A percentile compares a stretch with the other conserved stretches of the same genome.
phyloP scores from a whole-genome alignment of 139 green algal genomes.

The Volvox reticuliferus region DNA sequence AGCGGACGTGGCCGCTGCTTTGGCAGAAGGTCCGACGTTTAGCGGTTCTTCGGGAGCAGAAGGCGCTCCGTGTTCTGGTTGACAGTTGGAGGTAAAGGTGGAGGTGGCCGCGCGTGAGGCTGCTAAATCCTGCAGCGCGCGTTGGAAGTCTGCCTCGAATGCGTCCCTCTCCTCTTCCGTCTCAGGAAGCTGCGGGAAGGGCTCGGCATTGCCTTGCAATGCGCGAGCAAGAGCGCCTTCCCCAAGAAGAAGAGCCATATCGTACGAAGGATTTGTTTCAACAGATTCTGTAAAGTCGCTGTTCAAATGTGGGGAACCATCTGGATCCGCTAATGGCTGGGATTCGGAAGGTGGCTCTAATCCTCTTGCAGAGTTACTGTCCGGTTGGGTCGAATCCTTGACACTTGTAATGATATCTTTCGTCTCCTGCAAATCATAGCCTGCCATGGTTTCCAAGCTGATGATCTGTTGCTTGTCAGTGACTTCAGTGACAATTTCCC shows the following conservation, averaged over 20 bases:
- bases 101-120: not conserved
- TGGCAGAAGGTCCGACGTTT: too few species aligned
- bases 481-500: too few species aligned
- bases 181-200: slow-evolving; percentile 3
- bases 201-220: not conserved
- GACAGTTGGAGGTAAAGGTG: not conserved
- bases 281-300: not conserved
- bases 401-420: not conserved
- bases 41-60: not conserved
- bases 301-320: not conserved
- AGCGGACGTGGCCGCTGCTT: not conserved
- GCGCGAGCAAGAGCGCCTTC: slow-evolving; percentile 12
- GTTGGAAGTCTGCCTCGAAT: slow-evolving; percentile 17
- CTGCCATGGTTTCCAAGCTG: not conserved
- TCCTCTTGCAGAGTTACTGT: not conserved
- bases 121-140: not conserved
- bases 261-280: not conserved
- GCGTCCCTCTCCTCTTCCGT: slow-evolving; percentile 19
- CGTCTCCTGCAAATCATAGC: not conserved
- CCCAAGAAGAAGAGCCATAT: not conserved
- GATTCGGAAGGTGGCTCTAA: not conserved
- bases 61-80: not conserved
- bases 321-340: not conserved
- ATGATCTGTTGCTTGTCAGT: not conserved
- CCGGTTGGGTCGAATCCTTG: not conserved